phyloP scores from a whole-genome alignment of 306 rosid genomes.

The Vicia sativa region DNA sequence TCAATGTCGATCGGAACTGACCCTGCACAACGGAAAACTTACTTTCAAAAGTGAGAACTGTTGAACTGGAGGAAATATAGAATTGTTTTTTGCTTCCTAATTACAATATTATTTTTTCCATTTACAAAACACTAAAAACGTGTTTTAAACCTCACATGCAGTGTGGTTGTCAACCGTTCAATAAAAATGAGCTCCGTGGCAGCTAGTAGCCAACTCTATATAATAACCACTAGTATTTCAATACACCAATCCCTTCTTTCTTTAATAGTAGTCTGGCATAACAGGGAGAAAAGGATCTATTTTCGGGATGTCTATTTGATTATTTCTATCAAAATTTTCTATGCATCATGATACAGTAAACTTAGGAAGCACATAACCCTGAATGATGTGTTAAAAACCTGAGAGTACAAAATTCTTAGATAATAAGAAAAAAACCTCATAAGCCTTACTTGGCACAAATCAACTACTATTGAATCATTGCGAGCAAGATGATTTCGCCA shows the following conservation, averaged over 20 bases:
- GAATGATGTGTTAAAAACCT: not conserved
- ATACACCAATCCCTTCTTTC: slow-evolving; percentile 2
- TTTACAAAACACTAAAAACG: slow-evolving; percentile 2
- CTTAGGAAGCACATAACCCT: not conserved
- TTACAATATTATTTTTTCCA: not conserved
- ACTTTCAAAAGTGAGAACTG: slow-evolving; percentile 16
- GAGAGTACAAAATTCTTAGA: slow-evolving; percentile 17
- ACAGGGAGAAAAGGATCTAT: slow-evolving; percentile 17
- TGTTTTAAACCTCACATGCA: slow-evolving; percentile 23
- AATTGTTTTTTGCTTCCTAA: slow-evolving; percentile 17
- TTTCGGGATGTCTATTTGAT: slow-evolving; percentile 9
- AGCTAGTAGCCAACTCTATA: slow-evolving; percentile 26
- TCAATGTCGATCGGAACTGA: slow-evolving; percentile 77
- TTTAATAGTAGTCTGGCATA: slow-evolving; percentile 27
- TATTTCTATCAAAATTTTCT: slow-evolving; percentile 11
- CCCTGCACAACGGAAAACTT: slow-evolving; percentile 57
- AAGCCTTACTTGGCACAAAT: slow-evolving; percentile 68
- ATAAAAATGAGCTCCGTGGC: slow-evolving; percentile 14
- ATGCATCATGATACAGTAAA: slow-evolving; percentile 1
- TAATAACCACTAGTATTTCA: slow-evolving; percentile 22
- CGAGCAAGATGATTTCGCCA: slow-evolving; percentile 91
- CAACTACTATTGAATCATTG: slow-evolving; percentile 78
- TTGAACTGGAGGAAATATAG: slow-evolving; percentile 13
- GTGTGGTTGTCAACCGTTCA: slow-evolving; percentile 27
- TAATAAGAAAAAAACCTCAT: not conserved